Evolutionary conservation across 2,329 filamentous ascomycete genomes (phyloP).

Genomic region (Aspergillus nomiae): DNA sequence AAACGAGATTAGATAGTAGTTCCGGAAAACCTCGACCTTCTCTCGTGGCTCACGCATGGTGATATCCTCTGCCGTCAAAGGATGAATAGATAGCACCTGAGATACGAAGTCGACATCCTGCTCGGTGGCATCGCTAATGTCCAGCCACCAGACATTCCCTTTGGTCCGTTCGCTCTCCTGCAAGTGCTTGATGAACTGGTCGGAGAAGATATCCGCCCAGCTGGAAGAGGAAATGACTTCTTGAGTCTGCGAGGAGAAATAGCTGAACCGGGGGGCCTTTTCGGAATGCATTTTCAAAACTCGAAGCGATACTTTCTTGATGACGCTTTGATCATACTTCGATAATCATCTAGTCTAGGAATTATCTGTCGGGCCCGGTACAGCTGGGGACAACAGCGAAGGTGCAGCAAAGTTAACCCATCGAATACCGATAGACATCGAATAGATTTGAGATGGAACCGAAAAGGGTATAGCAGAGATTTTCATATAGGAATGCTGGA

Average conservation of each 20-base stretch:
- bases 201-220: constrained; percentile 24
- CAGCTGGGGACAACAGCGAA: constrained; percentile 3
- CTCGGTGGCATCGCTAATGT: constrained; percentile 82
- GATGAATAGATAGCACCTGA: constrained; percentile 90
- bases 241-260: constrained; percentile 90
- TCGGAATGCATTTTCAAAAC: constrained; percentile 6
- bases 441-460: neutral
- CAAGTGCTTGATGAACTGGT: constrained; percentile 11
- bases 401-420: neutral
- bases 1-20: constrained; percentile 97
- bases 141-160: constrained; percentile 82
- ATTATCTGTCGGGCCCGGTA: constrained; percentile 4
- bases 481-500: neutral
- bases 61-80: constrained; percentile 92
- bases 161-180: constrained; percentile 18
- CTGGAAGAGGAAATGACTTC: constrained; percentile 15
- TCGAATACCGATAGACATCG: neutral
- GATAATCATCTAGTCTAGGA: constrained; percentile 2
- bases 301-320: constrained; percentile 9
- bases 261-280: constrained; percentile 69
- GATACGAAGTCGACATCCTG: constrained; percentile 83
- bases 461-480: neutral
- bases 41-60: constrained; percentile 90
- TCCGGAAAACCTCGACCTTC: constrained; percentile 94
- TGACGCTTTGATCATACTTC: neutral